These are phyloP conservation scores for Fusarium praegraminearum DNA, from an alignment of 2,329 filamentous ascomycete species.

Conservation along the genomic window DNA sequence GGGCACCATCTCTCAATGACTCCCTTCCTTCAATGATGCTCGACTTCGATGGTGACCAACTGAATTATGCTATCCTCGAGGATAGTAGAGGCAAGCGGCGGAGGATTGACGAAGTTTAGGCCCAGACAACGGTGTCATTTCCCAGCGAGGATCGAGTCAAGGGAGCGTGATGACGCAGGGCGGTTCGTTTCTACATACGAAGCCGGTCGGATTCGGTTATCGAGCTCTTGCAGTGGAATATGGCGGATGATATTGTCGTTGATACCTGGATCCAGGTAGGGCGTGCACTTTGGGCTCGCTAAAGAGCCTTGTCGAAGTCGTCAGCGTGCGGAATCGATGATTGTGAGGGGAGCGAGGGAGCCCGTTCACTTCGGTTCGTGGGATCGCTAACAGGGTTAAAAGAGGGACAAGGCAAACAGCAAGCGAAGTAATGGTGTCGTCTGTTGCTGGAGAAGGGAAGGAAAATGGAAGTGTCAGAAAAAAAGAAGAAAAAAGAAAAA, in stretches of 20 bases:
- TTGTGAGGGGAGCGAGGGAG: slow-evolving; percentile 28
- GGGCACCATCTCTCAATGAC: slow-evolving; percentile 47
- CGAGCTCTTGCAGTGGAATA: slow-evolving; percentile 5
- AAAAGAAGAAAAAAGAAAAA: slow-evolving; percentile 3
- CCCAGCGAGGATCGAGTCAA: slow-evolving; percentile 42
- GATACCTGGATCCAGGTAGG: not conserved
- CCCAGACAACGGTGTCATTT: slow-evolving; percentile 47
- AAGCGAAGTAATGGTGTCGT: slow-evolving; percentile 25
- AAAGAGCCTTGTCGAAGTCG: slow-evolving; percentile 30
- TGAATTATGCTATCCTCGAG: slow-evolving; percentile 27
- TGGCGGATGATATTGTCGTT: slow-evolving; percentile 12
- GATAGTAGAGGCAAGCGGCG: slow-evolving; percentile 27
- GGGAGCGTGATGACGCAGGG: slow-evolving; percentile 24
- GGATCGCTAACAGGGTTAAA: slow-evolving; percentile 39
- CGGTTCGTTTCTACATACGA: slow-evolving; percentile 44
- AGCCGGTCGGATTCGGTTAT: slow-evolving; percentile 30
- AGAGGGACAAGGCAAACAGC: slow-evolving; percentile 30
- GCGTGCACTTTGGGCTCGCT: slow-evolving; percentile 13
- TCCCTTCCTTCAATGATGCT: slow-evolving; percentile 31
- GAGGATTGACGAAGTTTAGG: slow-evolving; percentile 23
- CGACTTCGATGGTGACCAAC: slow-evolving; percentile 14
- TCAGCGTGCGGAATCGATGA: slow-evolving; percentile 22
- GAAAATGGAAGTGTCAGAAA: slow-evolving; percentile 1
- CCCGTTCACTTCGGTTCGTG: slow-evolving; percentile 40
- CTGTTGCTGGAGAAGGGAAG: slow-evolving; percentile 22